These are phyloP conservation scores for Talaromyces sp. DNA, from an alignment of 2,329 filamentous ascomycete genomes.

Conservation along the genomic window DNA sequence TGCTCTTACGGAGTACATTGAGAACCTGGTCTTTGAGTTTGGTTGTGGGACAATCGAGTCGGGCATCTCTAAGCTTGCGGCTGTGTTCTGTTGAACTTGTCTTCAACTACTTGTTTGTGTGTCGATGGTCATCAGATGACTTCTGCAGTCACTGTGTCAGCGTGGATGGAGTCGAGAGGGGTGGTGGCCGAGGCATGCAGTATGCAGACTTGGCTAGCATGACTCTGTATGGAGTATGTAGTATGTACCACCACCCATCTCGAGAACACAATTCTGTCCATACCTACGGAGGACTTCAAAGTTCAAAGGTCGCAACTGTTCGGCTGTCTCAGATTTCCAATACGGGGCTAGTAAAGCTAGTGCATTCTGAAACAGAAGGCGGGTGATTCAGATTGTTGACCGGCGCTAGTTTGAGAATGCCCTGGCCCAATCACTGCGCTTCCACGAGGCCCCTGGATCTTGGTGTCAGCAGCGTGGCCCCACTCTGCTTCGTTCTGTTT, in stretches of 20 bases:
- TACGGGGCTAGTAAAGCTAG: constrained; percentile 10
- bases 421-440: background rate
- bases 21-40: background rate
- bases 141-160: background rate
- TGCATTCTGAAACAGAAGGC: constrained; percentile 20
- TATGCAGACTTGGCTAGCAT: background rate
- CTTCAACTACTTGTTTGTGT: too few species aligned
- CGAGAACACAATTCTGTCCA: background rate
- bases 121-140: background rate
- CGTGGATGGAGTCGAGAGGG: background rate
- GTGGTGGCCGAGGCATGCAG: background rate
- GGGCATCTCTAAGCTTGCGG: background rate
- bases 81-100: background rate
- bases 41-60: background rate
- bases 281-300: too few species aligned
- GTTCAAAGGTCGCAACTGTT: background rate
- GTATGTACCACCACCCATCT: background rate
- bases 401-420: constrained; percentile 19
- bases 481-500: constrained; percentile 1
- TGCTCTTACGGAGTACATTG: background rate
- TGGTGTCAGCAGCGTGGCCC: background rate
- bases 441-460: background rate
- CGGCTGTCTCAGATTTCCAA: background rate
- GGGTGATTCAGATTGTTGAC: constrained; percentile 20
- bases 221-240: background rate